Evolutionary conservation across 371 early-diverging fungal species (phyloP), one percentile per base, ranked within the genome.

Genomic region (Rhizopus sp.): DNA sequence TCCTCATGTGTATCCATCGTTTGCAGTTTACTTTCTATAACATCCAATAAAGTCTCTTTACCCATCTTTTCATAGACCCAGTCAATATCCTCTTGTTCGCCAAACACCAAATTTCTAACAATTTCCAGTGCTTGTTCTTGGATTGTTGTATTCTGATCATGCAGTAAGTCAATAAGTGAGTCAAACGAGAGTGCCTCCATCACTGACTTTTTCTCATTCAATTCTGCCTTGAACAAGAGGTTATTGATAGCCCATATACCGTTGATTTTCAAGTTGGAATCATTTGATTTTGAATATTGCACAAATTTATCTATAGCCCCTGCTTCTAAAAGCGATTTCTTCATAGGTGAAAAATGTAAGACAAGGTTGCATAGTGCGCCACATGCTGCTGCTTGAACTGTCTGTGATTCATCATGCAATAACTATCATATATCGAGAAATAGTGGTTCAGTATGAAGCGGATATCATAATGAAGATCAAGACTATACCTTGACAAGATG

Each of bases 311-410:
- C 80, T 12, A 95, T 84, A 1, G 90, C 91, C 4, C 92, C 92
- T 17, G 80, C 81, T 47, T 93, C 92, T 58, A 93, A 73, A 7
- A 93, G 84, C 12, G 77, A 80, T 75, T 85, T 85, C 59, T 91
- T 93, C 91, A 95, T 92, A 0, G 95, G 93, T 8, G 90, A 88
- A 55, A 95, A 92, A 46, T 93, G 93, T 13, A 95, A 71, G 1
- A 92, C 91, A 41, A 95, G 77, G 58, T 95, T 95, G 70, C 95
- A 93, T 9, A 95, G 62, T 0, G 92, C 89, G 3, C 92, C 93
- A 34, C 85, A 87, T 3, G 93, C 93, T 15, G 85, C 83, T 33
- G 83, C 83, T 53, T 88, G 87, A 0, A 93, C 91, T 4, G 83
- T 77, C 6, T 70, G 61, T 23, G 82, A 80, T 30, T 78, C 75